phyloP scores from a whole-genome alignment of 1,284 basidiomycete genomes.

The Ustilago trichophora region DNA sequence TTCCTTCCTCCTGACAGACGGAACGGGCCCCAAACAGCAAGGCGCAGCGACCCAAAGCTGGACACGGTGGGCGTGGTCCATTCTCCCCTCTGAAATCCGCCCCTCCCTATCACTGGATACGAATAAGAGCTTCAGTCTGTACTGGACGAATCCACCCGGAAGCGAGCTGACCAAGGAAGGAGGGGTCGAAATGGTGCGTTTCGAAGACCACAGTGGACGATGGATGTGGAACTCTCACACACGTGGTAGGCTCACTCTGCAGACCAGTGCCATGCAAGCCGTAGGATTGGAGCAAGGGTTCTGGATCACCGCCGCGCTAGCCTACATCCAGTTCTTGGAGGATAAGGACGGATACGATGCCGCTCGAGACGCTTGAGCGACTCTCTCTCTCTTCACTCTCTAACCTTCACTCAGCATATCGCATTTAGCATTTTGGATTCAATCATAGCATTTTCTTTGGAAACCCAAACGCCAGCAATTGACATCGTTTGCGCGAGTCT shows the following conservation, averaged over 20 bases:
- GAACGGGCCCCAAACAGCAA: too few species aligned
- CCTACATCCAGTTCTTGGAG: slow-evolving; percentile 59
- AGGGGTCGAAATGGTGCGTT: slow-evolving; percentile 47
- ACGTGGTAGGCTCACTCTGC: slow-evolving; percentile 41
- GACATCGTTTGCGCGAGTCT: too few species aligned
- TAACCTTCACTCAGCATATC: too few species aligned
- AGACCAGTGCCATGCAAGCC: slow-evolving; percentile 46
- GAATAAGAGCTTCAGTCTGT: slow-evolving; percentile 51
- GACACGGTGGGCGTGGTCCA: slow-evolving; percentile 51
- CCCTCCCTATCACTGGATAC: slow-evolving; percentile 48
- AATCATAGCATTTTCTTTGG: too few species aligned
- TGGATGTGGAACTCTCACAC: slow-evolving; percentile 56
- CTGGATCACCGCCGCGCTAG: slow-evolving; percentile 52
- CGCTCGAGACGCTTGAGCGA: slow-evolving; percentile 20
- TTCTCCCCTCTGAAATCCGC: slow-evolving; percentile 49
- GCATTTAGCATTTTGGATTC: too few species aligned
- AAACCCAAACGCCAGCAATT: too few species aligned
- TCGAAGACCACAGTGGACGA: slow-evolving; percentile 47
- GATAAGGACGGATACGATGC: slow-evolving; percentile 46
- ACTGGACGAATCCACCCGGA: slow-evolving; percentile 45
- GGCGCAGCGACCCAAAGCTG: slow-evolving; percentile 24
- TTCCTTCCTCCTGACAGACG: slow-evolving; percentile 1
- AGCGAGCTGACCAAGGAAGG: neutral
- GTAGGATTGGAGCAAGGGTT: slow-evolving; percentile 51
- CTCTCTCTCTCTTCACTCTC: too few species aligned